Evolutionary conservation across 257 asterid genomes (phyloP).

Genomic region (Nicotiana knightiana): DNA sequence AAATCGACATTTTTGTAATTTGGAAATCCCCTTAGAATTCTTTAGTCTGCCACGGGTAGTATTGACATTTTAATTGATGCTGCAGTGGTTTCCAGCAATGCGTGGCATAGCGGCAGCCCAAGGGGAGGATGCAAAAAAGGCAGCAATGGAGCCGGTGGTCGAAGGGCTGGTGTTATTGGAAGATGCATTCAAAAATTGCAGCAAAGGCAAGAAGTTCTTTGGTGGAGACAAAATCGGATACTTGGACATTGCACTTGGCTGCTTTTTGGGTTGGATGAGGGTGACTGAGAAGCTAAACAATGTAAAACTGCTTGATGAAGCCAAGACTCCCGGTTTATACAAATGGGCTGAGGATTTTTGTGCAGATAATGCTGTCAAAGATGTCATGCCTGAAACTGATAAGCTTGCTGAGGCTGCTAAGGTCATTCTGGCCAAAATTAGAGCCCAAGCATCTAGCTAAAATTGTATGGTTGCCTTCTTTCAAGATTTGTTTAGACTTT

Average conservation of each 20-base stretch:
- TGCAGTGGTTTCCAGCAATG: constrained; percentile 55
- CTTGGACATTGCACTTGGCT: constrained; percentile 56
- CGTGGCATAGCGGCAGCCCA: constrained; percentile 24
- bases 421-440: neutral
- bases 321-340: constrained; percentile 37
- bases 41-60: neutral
- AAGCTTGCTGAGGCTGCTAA: constrained; percentile 38
- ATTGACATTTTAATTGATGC: neutral
- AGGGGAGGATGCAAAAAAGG: constrained; percentile 35
- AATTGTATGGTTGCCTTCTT: neutral
- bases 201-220: constrained; percentile 48
- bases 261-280: constrained; percentile 41
- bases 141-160: constrained; percentile 7
- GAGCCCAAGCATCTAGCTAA: constrained; percentile 1
- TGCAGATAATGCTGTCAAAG: constrained; percentile 34
- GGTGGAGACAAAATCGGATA: constrained; percentile 53
- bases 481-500: neutral
- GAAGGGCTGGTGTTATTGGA: constrained; percentile 47
- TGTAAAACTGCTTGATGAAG: constrained; percentile 33
- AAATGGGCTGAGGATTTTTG: constrained; percentile 43
- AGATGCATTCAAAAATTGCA: constrained; percentile 40
- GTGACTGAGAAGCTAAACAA: constrained; percentile 24
- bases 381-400: constrained; percentile 42
- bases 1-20: constrained; percentile 1
- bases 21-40: neutral